These are phyloP conservation scores for Boletus pseudopeckii DNA, from an alignment of 768 basidiomycete species.

Conservation along the genomic window DNA sequence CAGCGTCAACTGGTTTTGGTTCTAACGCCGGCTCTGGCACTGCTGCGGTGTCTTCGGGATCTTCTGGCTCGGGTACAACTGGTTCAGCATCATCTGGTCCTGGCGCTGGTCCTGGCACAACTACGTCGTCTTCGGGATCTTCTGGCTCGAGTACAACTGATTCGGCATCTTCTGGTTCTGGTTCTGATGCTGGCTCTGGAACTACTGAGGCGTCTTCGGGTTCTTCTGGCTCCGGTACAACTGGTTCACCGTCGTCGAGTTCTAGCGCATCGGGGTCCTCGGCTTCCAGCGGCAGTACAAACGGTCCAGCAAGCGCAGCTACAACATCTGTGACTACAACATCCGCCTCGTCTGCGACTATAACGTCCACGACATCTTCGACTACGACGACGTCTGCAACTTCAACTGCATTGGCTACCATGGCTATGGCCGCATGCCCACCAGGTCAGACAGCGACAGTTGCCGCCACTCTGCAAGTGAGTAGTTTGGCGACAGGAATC, in stretches of 20 bases:
- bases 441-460: conserved; percentile 10
- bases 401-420: background rate
- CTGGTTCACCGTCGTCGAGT: background rate
- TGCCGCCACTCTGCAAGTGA: background rate
- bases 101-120: no score
- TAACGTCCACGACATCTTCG: background rate
- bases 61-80: background rate
- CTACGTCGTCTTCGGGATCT: no score
- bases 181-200: no score
- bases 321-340: background rate
- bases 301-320: background rate
- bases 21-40: background rate
- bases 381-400: conserved; percentile 3
- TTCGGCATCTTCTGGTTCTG: no score
- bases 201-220: no score
- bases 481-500: background rate
- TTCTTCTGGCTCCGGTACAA: no score
- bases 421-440: conserved; percentile 5
- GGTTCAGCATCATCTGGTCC: no score
- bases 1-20: background rate
- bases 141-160: no score
- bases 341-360: background rate
- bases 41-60: background rate
- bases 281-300: background rate
- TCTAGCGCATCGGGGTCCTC: background rate